Base-by-base conservation (phyloP, 2,329 filamentous ascomycete genomes). In the Incumbomyces lentus region DNA sequence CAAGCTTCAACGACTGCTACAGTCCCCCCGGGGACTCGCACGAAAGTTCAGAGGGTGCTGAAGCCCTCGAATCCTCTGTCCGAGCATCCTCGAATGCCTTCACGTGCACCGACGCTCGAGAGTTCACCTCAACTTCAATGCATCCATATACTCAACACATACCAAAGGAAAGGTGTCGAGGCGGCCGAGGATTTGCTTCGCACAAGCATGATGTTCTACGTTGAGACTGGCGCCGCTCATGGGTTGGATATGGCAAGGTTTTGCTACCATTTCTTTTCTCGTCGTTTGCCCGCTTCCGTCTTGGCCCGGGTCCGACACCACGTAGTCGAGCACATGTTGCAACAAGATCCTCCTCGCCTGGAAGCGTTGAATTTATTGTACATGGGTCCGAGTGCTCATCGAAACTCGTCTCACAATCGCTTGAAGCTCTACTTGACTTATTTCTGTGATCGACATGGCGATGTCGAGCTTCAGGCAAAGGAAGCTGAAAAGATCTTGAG, bases 261-360 rank as follows among this genome's bases (percentile, higher is more conserved):
- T 35, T n/a, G 34, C 17, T 34, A 32, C 19, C 16, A 14, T 2
- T 17, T 19, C 30, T n/a, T 14, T 10, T 44, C 22, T 8, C 11
- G 6, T 19, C 30, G 32, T 32, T 36, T 44, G 6, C 40, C 17
- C 10, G 32, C 8, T 4, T 31, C n/a, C 7, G 16, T n/a, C 31
- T 13, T 19, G 29, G 17, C 18, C 6, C 32, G 22, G 12, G 14
- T 22, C 11, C 12, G 40, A 34, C 12, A 34, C 13, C 10, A 17
- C 5, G 8, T 44, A 6, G 32, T 44, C 22, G 32, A 44, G 26
- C 5, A 36, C 3, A 17, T 44, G 16, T 32, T 44, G 8, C 40
- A 26, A 19, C 40, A 44, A 36, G 30, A 17, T 17, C 40, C 40
- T 7, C 40, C 40, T 6, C 17, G 32, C 17, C 32, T 44, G 40